Base-by-base conservation (phyloP, 352 stramenopile species). In the Globisporangium recalcitrans region DNA sequence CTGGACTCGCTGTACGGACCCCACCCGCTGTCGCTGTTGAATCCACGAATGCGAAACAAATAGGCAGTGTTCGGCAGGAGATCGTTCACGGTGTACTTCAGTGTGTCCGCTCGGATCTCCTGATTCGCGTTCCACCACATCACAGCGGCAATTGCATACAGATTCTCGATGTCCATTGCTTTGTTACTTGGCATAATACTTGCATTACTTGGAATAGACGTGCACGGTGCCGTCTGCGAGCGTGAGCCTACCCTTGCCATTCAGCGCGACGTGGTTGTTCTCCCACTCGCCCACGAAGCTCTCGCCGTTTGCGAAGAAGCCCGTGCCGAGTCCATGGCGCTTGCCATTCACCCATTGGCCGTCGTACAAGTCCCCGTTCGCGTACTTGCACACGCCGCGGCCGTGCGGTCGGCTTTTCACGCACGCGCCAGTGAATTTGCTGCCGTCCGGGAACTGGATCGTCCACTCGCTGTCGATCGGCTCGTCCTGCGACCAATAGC, bases 351-450 rank as follows among this genome's bases (percentile, higher is more conserved):
- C 68, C 88, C 88, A 96, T 56, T 86, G 73, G 1, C 88, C 88
- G 27, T 89, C 82, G 65, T 96, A 96, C 48, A 90, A 47, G 51
- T 95, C 88, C 3, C 88, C 86, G 40, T 88, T 89, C 42, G 84
- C 80, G 47, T 93, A 94, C 49, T 90, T 90, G 62, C 90, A 86
- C 38, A 91, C 74, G 3, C 86, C 86, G 19, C 68, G 80, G 9
- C 86, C 81, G 34, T 93, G 80, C 13, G 83, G 80, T 26, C 78
- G 72, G n/a, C 78, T 73, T 9, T 75, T 76, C 19, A 90, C 66
- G 29, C 83, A 92, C 36, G 78, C 60, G 11, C 83, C 83, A 11
- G 75, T 90, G 65, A 90, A 92, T 59, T 89, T 88, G 64, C 80
- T 90, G 31, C 78, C 70, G 40, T 88, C 80, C 19, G 83, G 73